Evolutionary conservation across 1,139 yeast genomes (phyloP).

Genomic region (Pichia sp.): DNA sequence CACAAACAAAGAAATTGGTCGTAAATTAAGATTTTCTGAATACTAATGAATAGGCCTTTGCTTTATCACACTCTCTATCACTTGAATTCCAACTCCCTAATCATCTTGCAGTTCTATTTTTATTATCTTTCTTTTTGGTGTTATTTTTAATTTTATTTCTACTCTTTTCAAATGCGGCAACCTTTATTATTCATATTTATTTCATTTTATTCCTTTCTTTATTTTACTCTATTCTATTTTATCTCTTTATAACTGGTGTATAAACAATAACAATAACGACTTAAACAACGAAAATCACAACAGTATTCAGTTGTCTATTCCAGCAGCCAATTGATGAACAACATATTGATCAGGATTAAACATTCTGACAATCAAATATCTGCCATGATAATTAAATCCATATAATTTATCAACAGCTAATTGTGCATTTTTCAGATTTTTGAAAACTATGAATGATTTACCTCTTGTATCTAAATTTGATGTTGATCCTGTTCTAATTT

Average conservation of each 20-base stretch:
- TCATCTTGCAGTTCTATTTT: no score
- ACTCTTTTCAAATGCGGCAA: neutral
- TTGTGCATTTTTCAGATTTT: conserved; percentile 41
- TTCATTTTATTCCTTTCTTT: neutral
- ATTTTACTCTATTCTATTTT: neutral
- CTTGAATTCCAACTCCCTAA: no score
- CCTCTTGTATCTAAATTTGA: conserved; percentile 30
- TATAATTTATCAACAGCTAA: conserved; percentile 48
- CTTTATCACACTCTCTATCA: neutral
- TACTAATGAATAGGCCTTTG: conserved; percentile 35
- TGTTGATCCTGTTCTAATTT: conserved; percentile 34
- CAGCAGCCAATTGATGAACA: conserved; percentile 2
- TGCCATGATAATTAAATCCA: conserved; percentile 54
- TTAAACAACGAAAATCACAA: neutral
- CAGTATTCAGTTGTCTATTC: neutral
- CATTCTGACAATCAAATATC: conserved; percentile 49
- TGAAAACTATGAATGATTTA: conserved; percentile 53
- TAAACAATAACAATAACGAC: neutral
- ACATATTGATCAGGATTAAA: conserved; percentile 19
- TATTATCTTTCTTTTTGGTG: neutral
- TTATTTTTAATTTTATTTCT: neutral
- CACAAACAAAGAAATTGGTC: conserved; percentile 58
- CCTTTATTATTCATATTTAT: neutral
- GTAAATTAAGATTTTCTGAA: conserved; percentile 67
- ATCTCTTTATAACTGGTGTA: neutral